Base-by-base conservation (phyloP, 208 protist species). In the Crithidia sp. region DNA sequence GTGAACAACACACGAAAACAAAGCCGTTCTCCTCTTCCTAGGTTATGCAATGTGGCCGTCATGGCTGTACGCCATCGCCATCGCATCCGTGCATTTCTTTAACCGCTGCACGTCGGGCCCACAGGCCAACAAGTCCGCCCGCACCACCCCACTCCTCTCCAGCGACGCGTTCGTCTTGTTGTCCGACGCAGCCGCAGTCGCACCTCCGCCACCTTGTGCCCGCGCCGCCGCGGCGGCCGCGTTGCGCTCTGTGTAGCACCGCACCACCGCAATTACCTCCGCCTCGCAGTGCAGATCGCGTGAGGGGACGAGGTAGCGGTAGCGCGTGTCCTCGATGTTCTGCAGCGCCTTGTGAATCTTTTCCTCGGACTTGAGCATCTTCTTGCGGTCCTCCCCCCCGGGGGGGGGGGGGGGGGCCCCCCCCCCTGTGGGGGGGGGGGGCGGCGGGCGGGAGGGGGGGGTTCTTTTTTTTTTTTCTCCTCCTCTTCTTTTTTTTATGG, bases 271-370 rank as follows among this genome's bases (percentile, higher is more conserved):
- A 13, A 74, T 50, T 54, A 95, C 85, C 76, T 91, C 75, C 55
- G 56, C 41, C 77, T 94, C 86, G 61, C 92, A 96, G 36, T 62
- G 55, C 43, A 95, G 56, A 28, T 85, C 71, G n/a, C 58, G 67
- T 12, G 89, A 81, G 3, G 85, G 85, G 39, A 91, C 79, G 3
- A 96, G 50, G 67, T 95, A 96, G 7, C 77, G 72, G 47, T 90
- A 83, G 9, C 90, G 82, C 8, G 86, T 94, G 44, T 94, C 77
- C 72, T 96, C 92, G 52, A 96, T 85, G 13, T 80, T 71, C 41
- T 94, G 76, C 4, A 96, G 86, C 4, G 72, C 50, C 59, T 79
- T 61, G 74, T 96, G 92, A 13, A 96, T 70, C 17, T 50, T n/a
- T 56, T 77, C 80, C 64, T 93, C 89, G 3, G 81, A 62, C 75